phyloP scores from a whole-genome alignment of 2,329 filamentous ascomycete genomes.

The Graphilbum fragrans region DNA sequence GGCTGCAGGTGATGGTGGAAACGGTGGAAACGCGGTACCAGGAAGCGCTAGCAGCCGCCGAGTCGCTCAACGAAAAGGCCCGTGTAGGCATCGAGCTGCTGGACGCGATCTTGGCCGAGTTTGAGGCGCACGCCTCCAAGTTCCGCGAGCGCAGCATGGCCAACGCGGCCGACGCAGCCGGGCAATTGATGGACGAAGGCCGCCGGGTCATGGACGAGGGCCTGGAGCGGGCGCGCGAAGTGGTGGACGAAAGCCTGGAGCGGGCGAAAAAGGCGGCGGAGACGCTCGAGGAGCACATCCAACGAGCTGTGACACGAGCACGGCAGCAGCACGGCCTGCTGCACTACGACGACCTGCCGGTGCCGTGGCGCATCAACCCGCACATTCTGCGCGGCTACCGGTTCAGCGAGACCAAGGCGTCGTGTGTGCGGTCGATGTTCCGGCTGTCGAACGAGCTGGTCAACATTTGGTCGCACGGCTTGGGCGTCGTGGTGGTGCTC shows the following conservation, averaged over 20 bases:
- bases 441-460: constrained; percentile 82
- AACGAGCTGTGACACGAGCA: constrained; percentile 62
- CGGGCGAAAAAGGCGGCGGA: constrained; percentile 73
- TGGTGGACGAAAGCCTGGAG: constrained; percentile 71
- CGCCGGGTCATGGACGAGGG: constrained; percentile 72
- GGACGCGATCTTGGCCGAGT: constrained; percentile 72
- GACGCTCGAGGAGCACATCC: constrained; percentile 72
- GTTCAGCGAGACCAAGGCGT: constrained; percentile 82
- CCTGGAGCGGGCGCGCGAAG: constrained; percentile 59
- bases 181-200: constrained; percentile 63
- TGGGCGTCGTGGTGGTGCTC: constrained; percentile 81
- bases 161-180: constrained; percentile 52
- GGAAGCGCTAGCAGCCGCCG: constrained; percentile 71
- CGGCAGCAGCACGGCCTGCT: constrained; percentile 73
- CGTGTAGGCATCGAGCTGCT: constrained; percentile 76
- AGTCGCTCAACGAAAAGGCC: constrained; percentile 84
- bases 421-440: constrained; percentile 76
- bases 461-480: constrained; percentile 94
- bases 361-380: constrained; percentile 89
- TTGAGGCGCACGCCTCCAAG: constrained; percentile 72
- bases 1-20: constrained; percentile 82
- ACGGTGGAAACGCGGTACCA: constrained; percentile 82
- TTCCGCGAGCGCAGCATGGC: constrained; percentile 65
- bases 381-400: constrained; percentile 88
- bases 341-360: constrained; percentile 77